Evolutionary conservation across 2,329 filamentous ascomycete species (phyloP).

Genomic region (Fusarium proliferatum): DNA sequence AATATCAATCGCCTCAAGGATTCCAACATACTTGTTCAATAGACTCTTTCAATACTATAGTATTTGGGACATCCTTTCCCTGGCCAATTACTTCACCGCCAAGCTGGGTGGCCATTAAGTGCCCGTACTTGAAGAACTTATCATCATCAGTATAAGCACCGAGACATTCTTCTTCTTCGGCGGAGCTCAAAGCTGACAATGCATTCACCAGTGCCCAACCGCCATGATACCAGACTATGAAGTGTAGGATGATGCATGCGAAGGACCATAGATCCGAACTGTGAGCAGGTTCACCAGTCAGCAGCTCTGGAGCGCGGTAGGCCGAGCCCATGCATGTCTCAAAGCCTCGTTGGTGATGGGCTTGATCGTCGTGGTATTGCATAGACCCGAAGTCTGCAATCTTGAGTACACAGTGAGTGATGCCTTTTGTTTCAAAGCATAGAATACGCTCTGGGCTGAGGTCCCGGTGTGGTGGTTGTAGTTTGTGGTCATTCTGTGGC

Average conservation of each 20-base stretch:
- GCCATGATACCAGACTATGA: not conserved
- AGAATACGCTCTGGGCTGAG: not conserved
- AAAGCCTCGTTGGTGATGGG: not conserved
- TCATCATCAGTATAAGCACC: not conserved
- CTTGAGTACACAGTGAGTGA: not conserved
- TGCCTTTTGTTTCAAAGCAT: not conserved
- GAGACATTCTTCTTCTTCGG: not conserved
- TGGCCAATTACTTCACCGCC: fast-evolving
- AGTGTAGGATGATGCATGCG: not conserved
- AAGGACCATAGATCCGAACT: not conserved
- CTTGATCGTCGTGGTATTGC: not conserved
- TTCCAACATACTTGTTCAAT: not conserved
- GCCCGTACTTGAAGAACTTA: not conserved
- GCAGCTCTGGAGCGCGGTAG: not conserved
- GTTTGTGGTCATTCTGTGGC: not conserved
- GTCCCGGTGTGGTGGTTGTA: not conserved
- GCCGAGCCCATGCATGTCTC: not conserved
- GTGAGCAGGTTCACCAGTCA: fast-evolving
- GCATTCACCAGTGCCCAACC: not conserved
- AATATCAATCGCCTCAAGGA: not conserved
- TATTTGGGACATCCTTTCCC: too few species aligned
- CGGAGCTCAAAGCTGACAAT: not conserved
- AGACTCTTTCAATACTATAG: not conserved
- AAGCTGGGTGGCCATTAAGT: not conserved
- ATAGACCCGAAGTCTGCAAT: not conserved